Percentiles rank a stretch among this genome's conserved stretches.
These are phyloP conservation scores for Dionaea muscipula DNA, from an alignment of 179 eudicot genomes.

Conservation along the genomic window DNA sequence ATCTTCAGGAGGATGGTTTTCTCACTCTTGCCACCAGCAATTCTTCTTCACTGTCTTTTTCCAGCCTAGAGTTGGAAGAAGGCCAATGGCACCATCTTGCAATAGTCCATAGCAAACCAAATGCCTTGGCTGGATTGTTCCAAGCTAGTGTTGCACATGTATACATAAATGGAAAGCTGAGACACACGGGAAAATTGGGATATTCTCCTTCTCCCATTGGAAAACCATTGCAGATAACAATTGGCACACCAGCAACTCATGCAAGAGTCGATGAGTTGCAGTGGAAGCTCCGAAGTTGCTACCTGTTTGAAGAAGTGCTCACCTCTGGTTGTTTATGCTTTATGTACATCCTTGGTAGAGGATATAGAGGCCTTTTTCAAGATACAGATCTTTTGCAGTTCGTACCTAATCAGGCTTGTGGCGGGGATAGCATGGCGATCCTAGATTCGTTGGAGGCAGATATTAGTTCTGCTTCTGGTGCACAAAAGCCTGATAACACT, in stretches of 20 bases:
- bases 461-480: conserved; percentile 37
- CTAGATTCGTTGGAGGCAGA: conserved; percentile 90
- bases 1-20: conserved; percentile 84
- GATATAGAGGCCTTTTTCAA: conserved; percentile 97
- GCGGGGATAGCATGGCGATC: conserved; percentile 95
- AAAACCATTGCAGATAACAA: conserved; percentile 78
- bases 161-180: conserved; percentile 84
- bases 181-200: conserved; percentile 88
- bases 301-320: conserved; percentile 95
- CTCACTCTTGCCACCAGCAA: conserved; percentile 88
- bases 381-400: conserved; percentile 80
- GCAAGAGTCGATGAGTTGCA: conserved; percentile 61
- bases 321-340: conserved; percentile 83
- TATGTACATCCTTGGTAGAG: conserved; percentile 98
- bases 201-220: conserved; percentile 97
- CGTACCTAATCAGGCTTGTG: conserved; percentile 97
- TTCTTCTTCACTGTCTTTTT: conserved; percentile 72
- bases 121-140: conserved; percentile 98
- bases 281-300: conserved; percentile 92
- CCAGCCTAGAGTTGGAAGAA: conserved; percentile 88
- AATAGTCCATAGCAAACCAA: conserved; percentile 96
- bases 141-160: conserved; percentile 97
- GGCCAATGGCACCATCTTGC: conserved; percentile 98
- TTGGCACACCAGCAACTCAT: conserved; percentile 79
- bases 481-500: conserved; percentile 62